Base-by-base conservation (phyloP, 2,329 filamentous ascomycete species). In the Pestalotiopsis sp. region DNA sequence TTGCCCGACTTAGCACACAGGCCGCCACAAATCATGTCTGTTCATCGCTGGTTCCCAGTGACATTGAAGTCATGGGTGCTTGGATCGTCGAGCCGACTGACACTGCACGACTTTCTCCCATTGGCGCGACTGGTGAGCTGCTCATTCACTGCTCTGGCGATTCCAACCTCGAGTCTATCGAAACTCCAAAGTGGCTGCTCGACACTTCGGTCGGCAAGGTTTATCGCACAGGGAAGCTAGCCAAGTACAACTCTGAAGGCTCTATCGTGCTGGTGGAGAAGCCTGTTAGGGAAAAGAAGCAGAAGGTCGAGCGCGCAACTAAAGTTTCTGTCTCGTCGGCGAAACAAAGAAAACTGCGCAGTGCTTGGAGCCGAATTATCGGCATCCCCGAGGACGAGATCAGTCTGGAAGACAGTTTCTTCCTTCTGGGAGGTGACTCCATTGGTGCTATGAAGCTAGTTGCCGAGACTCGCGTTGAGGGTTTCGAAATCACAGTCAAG, bases 381-480 rank as follows among this genome's bases (percentile, higher is more conserved):
- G 76, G 73, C 1, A 75, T 86, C 1, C 72, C 77, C 0, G 79
- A 85, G 66, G 80, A 84, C 2, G 78, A 83, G 1, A 86, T 90
- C 20, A 81, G 84, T 1, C 77, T 85, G 1, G 83, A 88, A 12
- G 85, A 89, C 72, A 88, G 85, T 77, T 90, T 90, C 78, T 90
- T 90, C 81, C 82, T 83, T 3, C 82, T 89, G 0, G 88, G 88
- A 1, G 88, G 88, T 23, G 87, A 90, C 77, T 90, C 88, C 0
- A 86, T 90, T 31, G 78, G 83, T 1, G 87, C 87, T 2, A 91
- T 91, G 87, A 88, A 86, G 74, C 79, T 91, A 0, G 88, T 90
- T 0, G 85, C 87, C 3, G 84, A 86, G 66, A 83, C 86, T 2
- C 80, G 87, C 25, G 78, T 81, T 2, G 82, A 83, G 27, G 84